Evolutionary conservation across 2,329 filamentous ascomycete species (phyloP).

Genomic region (Pezicula radicicola): DNA sequence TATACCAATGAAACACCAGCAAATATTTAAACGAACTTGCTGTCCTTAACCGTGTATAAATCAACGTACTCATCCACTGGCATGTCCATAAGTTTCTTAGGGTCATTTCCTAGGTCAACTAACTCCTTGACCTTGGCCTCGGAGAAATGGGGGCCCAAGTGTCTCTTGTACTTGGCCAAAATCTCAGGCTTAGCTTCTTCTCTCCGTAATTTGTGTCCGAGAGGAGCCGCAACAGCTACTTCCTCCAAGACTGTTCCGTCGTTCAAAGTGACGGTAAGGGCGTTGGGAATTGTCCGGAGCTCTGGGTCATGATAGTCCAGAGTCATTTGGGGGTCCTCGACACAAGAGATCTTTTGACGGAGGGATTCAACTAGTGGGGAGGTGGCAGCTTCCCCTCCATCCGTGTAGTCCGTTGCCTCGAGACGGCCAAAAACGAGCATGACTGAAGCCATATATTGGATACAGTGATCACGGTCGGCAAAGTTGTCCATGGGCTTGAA

Average conservation of each 20-base stretch:
- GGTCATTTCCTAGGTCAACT: conserved; percentile 74
- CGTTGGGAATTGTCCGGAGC: conserved; percentile 96
- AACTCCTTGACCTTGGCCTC: conserved; percentile 77
- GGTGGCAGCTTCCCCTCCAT: conserved; percentile 88
- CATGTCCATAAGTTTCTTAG: conserved; percentile 72
- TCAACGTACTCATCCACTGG: conserved; percentile 93
- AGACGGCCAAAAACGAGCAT: conserved; percentile 97
- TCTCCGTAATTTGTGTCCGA: conserved; percentile 85
- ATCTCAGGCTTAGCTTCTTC: conserved; percentile 99
- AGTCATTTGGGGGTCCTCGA: conserved; percentile 94
- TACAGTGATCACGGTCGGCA: conserved; percentile 98
- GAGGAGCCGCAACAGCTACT: conserved; percentile 87
- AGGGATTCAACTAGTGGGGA: conserved; percentile 87
- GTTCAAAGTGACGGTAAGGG: conserved; percentile 89
- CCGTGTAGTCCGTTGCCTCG: conserved; percentile 88
- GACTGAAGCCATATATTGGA: conserved; percentile 97
- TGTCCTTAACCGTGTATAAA: conserved; percentile 65
- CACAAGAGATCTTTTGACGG: conserved; percentile 89
- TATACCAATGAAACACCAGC: background rate
- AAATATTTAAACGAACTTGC: conserved; percentile 48
- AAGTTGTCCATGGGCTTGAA: conserved; percentile 99
- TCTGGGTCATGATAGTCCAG: conserved; percentile 91
- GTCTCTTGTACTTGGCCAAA: conserved; percentile 90
- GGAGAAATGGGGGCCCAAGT: conserved; percentile 80
- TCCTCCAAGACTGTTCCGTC: conserved; percentile 91